Percentiles rank a stretch among this genome's conserved stretches.
These are phyloP conservation scores for Brassica nigra DNA, from an alignment of 345 rosid genomes.

Conservation along the genomic window DNA sequence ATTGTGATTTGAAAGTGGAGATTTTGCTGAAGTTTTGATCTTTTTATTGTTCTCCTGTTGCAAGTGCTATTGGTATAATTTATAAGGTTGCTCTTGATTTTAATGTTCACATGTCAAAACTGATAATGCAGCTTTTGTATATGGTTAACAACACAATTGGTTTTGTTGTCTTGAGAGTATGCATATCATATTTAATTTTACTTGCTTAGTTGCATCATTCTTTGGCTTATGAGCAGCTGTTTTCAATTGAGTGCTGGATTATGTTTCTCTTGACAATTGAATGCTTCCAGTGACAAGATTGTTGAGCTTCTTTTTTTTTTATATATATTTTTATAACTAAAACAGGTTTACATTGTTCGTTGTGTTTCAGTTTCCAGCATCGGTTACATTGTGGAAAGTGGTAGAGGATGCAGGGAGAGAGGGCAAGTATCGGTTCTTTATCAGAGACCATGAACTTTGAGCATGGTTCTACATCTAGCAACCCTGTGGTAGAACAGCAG, in stretches of 20 bases:
- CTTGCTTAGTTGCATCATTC: neutral
- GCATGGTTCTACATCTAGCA: constrained; percentile 72
- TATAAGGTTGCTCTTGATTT: constrained; percentile 17
- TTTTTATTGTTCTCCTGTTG: constrained; percentile 11
- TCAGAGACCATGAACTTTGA: constrained; percentile 76
- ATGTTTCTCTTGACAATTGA: neutral
- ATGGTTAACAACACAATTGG: neutral
- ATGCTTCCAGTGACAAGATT: constrained; percentile 4
- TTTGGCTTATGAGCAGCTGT: neutral
- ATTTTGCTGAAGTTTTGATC: constrained; percentile 13
- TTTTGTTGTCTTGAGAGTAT: constrained; percentile 19
- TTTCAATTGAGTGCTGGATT: neutral
- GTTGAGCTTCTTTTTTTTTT: neutral
- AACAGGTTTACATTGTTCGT: neutral
- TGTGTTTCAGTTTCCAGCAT: constrained; percentile 14
- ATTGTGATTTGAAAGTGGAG: neutral
- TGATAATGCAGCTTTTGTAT: constrained; percentile 8
- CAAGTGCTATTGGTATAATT: constrained; percentile 1
- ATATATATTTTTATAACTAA: constrained; percentile 1
- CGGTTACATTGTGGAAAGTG: constrained; percentile 15
- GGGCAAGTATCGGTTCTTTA: constrained; percentile 71
- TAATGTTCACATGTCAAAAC: neutral
- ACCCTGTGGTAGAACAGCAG: constrained; percentile 59
- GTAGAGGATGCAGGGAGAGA: constrained; percentile 81
- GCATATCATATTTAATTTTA: neutral